Evolutionary conservation across 805 yeast species (phyloP).

Genomic region (Brettanomyces bruxellensis): DNA sequence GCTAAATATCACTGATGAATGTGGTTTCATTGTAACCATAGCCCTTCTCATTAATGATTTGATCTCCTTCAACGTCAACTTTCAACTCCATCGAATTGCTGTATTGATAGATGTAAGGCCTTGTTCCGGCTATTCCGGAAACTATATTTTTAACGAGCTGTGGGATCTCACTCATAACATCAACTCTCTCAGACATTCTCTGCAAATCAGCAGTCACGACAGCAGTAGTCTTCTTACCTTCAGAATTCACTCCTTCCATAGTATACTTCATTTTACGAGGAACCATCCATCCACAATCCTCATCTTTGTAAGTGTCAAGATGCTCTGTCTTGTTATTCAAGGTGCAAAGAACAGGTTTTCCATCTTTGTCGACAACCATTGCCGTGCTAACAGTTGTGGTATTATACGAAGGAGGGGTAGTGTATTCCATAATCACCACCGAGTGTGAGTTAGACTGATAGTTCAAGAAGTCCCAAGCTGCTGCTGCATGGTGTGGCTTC

Average conservation of each 20-base stretch:
- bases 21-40: constrained; percentile 73
- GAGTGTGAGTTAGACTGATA: constrained; percentile 71
- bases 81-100: constrained; percentile 46
- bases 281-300: constrained; percentile 85
- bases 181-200: constrained; percentile 77
- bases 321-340: constrained; percentile 59
- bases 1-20: constrained; percentile 41
- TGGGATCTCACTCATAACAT: constrained; percentile 96
- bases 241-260: constrained; percentile 32
- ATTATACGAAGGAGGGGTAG: constrained; percentile 87
- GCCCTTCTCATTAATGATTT: constrained; percentile 45
- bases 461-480: constrained; percentile 88
- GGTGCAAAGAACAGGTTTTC: constrained; percentile 52
- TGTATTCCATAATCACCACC: constrained; percentile 88
- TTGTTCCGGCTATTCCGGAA: constrained; percentile 90
- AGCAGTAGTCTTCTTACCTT: constrained; percentile 32
- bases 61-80: constrained; percentile 30
- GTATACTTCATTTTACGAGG: constrained; percentile 61
- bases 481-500: constrained; percentile 99
- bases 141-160: constrained; percentile 88
- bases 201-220: constrained; percentile 51
- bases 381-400: constrained; percentile 74
- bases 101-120: constrained; percentile 94
- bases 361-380: constrained; percentile 55
- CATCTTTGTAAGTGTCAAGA: constrained; percentile 47